A percentile compares a stretch with the other conserved stretches of the same genome.
Evolutionary conservation across 2,329 filamentous ascomycete species (phyloP).

Genomic region (Truncatella angustata): DNA sequence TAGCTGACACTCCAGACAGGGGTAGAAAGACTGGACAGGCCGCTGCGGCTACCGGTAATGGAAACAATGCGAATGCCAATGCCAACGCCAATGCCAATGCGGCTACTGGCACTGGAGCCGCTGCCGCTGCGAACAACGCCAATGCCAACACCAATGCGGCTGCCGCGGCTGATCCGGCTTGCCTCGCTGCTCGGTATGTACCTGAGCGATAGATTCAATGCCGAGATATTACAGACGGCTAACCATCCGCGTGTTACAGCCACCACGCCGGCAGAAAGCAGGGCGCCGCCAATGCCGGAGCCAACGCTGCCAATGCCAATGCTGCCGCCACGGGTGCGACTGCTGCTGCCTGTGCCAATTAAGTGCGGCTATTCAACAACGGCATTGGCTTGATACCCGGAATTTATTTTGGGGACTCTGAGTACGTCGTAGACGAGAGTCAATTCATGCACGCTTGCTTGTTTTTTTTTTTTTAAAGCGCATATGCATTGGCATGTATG

Average conservation of each 20-base stretch:
- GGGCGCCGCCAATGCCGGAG: neutral
- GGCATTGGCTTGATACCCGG: no score
- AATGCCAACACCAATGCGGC: neutral
- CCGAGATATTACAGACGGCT: neutral
- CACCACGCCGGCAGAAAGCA: neutral
- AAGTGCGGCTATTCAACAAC: neutral
- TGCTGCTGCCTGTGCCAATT: neutral
- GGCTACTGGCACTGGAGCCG: neutral
- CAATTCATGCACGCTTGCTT: no score
- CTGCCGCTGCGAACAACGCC: neutral
- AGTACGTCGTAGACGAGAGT: no score
- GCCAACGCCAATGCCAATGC: neutral
- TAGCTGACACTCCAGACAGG: neutral
- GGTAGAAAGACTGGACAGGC: neutral
- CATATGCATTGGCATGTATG: no score
- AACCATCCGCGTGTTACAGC: neutral
- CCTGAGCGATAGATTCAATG: neutral
- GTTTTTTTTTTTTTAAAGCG: no score
- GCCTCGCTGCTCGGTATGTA: slow-evolving; percentile 3
- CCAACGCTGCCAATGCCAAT: slow-evolving; percentile 3
- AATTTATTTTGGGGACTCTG: no score
- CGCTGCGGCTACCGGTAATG: neutral
- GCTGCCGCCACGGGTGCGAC: neutral
- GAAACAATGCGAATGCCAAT: neutral
- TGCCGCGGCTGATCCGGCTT: neutral